Conservation (phyloP, 331 rosid species). For the Pyrus hybrid region DNA sequence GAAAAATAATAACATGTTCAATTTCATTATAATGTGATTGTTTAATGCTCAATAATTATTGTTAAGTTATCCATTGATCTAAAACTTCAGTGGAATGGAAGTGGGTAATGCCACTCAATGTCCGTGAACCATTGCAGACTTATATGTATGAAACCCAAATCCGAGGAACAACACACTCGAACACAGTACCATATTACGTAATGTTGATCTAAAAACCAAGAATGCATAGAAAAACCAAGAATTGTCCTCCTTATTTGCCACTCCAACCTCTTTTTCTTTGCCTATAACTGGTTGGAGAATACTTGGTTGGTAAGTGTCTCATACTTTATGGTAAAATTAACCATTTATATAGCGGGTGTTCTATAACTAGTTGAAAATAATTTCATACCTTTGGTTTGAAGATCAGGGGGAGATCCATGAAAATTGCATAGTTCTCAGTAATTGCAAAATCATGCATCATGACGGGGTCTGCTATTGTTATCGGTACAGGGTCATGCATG, state of each 20-base stretch:
- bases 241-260: too few species aligned
- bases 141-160: too few species aligned
- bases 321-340: too few species aligned
- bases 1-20: slow-evolving; percentile 3
- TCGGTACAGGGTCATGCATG: slow-evolving; percentile 92
- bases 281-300: too few species aligned
- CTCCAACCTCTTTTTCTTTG: too few species aligned
- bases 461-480: slow-evolving; percentile 77
- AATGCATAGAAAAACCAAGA: neutral
- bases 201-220: neutral
- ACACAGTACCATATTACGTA: neutral
- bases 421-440: slow-evolving; percentile 75
- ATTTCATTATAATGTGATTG: neutral
- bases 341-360: too few species aligned
- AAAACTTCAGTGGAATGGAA: neutral
- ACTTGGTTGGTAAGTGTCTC: too few species aligned
- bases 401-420: slow-evolving; percentile 87
- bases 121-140: neutral
- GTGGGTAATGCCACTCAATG: neutral
- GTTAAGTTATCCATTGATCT: neutral
- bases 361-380: neutral
- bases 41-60: neutral
- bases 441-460: slow-evolving; percentile 98
- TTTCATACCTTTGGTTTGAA: slow-evolving; percentile 80
- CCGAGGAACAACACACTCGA: neutral